Base-by-base conservation (phyloP, 768 basidiomycete species). In the Hypholoma fasciculare region DNA sequence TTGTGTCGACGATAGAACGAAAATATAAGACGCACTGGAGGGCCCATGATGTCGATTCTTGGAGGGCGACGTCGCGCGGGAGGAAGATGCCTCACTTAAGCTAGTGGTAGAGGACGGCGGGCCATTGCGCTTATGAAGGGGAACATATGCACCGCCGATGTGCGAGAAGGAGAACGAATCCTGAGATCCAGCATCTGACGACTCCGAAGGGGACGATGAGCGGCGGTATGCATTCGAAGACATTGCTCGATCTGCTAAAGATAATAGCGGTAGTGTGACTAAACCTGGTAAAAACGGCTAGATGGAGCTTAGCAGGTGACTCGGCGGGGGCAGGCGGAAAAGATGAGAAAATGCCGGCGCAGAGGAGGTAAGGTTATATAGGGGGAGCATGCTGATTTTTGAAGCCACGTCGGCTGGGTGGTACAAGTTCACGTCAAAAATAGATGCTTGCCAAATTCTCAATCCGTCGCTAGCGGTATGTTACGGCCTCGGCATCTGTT, bases 401-500 rank as follows among this genome's bases (percentile, higher is more conserved):
- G 51, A 16, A 49, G 53, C 53, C 53, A 54, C 53, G 53, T 54
- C 42, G 42, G 36, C 34, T 47, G 34, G 52, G 17, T 44, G 52
- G 52, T 27, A 53, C 7, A 17, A 48, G 46, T 27, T 27, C 27
- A 26, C 34, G 42, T 54, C 27, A 43, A 47, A 54, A 44, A 16
- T 34, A 12, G 43, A n/a, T 44, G 39, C n/a, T 46, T 54, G 30
- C 34, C 54, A 36, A 54, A 46, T 2, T 38, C 19, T 43, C 12
- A 46, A 54, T 54, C 36, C 17, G 54, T 42, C 42, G 37, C 23
- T 38, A 52, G 17, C 19, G 14, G 40, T 20, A 47, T 23, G 44
- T 38, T 7, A 26, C 52, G 52, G 52, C 40, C 40, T 46, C 54
- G 54, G 54, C 54, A 54, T 48, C 54, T 54, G n/a, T 34, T 13